These are phyloP conservation scores for Pulveroboletus frians DNA, from an alignment of 768 basidiomycete genomes.

Conservation along the genomic window DNA sequence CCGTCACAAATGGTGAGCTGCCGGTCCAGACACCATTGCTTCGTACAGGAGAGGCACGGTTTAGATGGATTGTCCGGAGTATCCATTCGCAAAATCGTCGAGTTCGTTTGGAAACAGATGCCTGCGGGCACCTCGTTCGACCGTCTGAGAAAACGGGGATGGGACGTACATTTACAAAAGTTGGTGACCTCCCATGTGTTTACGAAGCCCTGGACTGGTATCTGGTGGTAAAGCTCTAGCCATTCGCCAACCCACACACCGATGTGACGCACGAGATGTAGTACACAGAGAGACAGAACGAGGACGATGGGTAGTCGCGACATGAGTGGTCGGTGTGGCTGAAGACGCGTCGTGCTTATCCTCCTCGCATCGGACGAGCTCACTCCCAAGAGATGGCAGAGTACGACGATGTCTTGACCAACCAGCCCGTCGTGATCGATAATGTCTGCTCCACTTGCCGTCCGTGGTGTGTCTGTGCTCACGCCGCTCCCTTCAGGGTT, in stretches of 20 bases:
- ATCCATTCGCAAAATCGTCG: constrained; percentile 76
- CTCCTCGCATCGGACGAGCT: constrained; percentile 1
- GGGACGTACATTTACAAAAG: constrained; percentile 77
- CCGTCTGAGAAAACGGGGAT: background rate
- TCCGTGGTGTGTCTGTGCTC: constrained; percentile 23
- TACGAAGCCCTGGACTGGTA: constrained; percentile 39
- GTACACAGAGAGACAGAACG: constrained; percentile 13
- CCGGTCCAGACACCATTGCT: constrained; percentile 93
- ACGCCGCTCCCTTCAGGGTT: constrained; percentile 59
- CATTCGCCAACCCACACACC: background rate
- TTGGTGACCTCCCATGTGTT: constrained; percentile 87
- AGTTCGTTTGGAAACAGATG: constrained; percentile 87
- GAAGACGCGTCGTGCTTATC: constrained; percentile 5
- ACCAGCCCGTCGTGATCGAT: constrained; percentile 98
- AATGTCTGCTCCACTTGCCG: constrained; percentile 56
- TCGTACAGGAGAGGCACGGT: constrained; percentile 89
- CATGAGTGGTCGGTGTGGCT: constrained; percentile 20
- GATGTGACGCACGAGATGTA: constrained; percentile 24
- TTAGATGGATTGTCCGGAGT: constrained; percentile 81
- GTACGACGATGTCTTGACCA: constrained; percentile 91
- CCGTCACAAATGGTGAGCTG: constrained; percentile 80
- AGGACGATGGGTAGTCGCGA: constrained; percentile 11
- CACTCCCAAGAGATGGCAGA: constrained; percentile 56
- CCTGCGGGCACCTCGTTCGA: constrained; percentile 42
- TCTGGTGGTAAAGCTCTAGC: constrained; percentile 26